Conservation (phyloP, 768 basidiomycete genomes). For the Dioszegia aurantiaca region DNA sequence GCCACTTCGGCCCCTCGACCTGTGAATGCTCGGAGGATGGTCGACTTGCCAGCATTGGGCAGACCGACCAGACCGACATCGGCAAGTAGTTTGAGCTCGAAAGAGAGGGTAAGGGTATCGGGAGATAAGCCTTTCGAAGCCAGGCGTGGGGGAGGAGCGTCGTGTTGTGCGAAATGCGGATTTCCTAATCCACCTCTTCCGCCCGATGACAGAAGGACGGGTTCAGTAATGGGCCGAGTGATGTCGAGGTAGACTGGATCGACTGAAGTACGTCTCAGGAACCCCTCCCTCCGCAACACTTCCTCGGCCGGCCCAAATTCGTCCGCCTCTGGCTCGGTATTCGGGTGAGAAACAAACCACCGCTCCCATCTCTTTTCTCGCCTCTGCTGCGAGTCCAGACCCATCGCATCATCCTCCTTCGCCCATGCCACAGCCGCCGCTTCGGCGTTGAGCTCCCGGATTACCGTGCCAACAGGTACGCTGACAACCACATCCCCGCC, state of each 20-base stretch:
- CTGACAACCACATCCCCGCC: slow-evolving; percentile 70
- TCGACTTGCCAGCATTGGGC: slow-evolving; percentile 89
- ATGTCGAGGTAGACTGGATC: slow-evolving; percentile 39
- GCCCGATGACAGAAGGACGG: slow-evolving; percentile 65
- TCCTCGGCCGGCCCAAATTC: slow-evolving; percentile 41
- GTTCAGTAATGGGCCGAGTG: slow-evolving; percentile 24
- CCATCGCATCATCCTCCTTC: slow-evolving; percentile 65
- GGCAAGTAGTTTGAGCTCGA: slow-evolving; percentile 90
- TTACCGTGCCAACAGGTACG: slow-evolving; percentile 87
- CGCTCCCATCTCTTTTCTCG: slow-evolving; percentile 30
- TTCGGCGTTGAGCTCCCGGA: slow-evolving; percentile 65
- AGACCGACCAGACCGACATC: slow-evolving; percentile 95
- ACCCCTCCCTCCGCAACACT: slow-evolving; percentile 32
- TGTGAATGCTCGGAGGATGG: slow-evolving; percentile 81
- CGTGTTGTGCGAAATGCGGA: slow-evolving; percentile 66
- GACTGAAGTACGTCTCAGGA: slow-evolving; percentile 22
- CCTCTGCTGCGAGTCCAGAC: slow-evolving; percentile 56
- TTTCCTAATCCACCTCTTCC: slow-evolving; percentile 84
- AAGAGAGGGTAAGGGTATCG: slow-evolving; percentile 63
- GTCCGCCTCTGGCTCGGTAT: slow-evolving; percentile 60
- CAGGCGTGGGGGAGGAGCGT: slow-evolving; percentile 72
- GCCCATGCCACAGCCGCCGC: slow-evolving; percentile 65
- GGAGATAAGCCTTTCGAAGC: slow-evolving; percentile 55
- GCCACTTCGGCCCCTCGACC: slow-evolving; percentile 83
- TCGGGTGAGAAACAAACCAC: slow-evolving; percentile 47